Base-by-base conservation (phyloP, 192 early-diverging fungal genomes). In the Podila minutissima region DNA sequence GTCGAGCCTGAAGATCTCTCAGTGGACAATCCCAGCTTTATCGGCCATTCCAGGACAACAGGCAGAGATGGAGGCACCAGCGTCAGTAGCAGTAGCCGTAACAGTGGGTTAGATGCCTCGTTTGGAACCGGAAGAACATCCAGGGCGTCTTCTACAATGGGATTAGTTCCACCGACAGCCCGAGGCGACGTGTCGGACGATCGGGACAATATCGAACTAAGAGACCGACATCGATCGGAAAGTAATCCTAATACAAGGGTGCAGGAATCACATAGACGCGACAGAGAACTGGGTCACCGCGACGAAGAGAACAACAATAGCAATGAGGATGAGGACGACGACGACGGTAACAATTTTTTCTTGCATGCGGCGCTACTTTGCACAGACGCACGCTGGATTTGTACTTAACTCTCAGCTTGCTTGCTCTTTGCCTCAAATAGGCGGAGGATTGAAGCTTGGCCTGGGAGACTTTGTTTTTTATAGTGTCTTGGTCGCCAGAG, bases 381-480 rank as follows among this genome's bases (percentile, higher is more conserved):
- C 0, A 22, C 50, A 13, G 3, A 22, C 5, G n/a, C 35, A 19
- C 22, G 26, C 24, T 49, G 15, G 11, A 9, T 41, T 19, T 60
- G 12, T 20, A 26, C 37, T 32, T 19, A 33, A 15, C 66, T n/a
- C 58, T 46, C 15, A 46, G 4, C 41, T 22, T 61, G 46, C 5
- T 62, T 50, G 0, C 9, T 37, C 35, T 37, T 50, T n/a, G 32
- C 22, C 50, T 59, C 35, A 19, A 24, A 87, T 91, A 72, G 67
- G 88, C 59, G 86, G 87, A 26, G 95, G 95, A 38, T 67, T 96
- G 49, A 96, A 96, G 72, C 73, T 96, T n/a, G 95, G 95, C 11
- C 71, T 96, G 35, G 95, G 95, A 29, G 95, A 96, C 71, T 96
- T 96, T 88, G 95, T 96, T 8, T 96, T 96, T 74, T 96, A 96